phyloP scores from a whole-genome alignment of 768 basidiomycete species.

The Pleurotus cornucopiae region DNA sequence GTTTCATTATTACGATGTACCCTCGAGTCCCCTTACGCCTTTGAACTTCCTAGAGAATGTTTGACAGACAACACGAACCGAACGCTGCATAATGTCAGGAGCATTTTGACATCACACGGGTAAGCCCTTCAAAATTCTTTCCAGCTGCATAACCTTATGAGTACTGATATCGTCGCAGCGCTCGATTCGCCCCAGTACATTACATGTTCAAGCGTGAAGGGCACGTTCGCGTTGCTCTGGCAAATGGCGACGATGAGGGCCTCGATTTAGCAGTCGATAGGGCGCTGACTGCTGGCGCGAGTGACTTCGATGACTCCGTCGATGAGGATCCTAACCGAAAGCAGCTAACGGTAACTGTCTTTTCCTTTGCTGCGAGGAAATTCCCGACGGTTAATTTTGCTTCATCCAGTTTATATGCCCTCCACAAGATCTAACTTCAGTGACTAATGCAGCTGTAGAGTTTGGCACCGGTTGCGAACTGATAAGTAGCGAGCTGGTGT shows the following conservation, averaged over 20 bases:
- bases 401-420: slow-evolving; percentile 40
- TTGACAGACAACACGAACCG: slow-evolving; percentile 63
- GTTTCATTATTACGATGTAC: background rate
- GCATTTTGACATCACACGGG: slow-evolving; percentile 45
- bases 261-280: slow-evolving; percentile 34
- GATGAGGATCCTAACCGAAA: slow-evolving; percentile 14
- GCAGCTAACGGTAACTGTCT: slow-evolving; percentile 13
- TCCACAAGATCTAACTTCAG: slow-evolving; percentile 30
- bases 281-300: slow-evolving; percentile 35
- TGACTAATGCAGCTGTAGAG: slow-evolving; percentile 29
- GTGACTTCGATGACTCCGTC: slow-evolving; percentile 40
- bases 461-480: slow-evolving; percentile 25
- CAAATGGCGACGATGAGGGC: slow-evolving; percentile 23
- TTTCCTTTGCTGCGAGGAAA: slow-evolving; percentile 4
- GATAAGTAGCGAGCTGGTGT: slow-evolving; percentile 47
- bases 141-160: background rate
- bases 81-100: slow-evolving; percentile 53
- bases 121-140: slow-evolving; percentile 21
- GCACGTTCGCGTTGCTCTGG: slow-evolving; percentile 39
- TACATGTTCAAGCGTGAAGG: slow-evolving; percentile 63
- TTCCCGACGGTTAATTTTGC: background rate
- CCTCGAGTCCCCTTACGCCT: too few species aligned
- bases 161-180: slow-evolving; percentile 30
- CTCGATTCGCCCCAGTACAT: slow-evolving; percentile 57
- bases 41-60: slow-evolving; percentile 39